phyloP scores from a whole-genome alignment of 2,329 filamentous ascomycete species.

The Aspergillus sp. region DNA sequence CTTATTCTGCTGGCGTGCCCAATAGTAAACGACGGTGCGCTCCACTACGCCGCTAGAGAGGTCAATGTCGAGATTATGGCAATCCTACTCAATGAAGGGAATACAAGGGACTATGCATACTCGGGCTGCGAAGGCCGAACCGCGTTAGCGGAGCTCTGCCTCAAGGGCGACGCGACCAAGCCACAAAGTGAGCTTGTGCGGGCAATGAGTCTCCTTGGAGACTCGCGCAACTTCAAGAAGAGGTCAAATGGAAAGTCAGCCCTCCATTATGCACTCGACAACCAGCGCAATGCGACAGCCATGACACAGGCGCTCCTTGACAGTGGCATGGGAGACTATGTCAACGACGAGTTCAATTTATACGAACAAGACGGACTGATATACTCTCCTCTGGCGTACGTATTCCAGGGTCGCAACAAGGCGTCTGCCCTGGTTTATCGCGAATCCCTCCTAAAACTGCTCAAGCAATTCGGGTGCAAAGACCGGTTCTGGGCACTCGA shows the following conservation, averaged over 20 bases:
- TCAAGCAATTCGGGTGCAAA: background rate
- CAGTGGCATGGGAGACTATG: background rate
- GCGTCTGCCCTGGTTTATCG: background rate
- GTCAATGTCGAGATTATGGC: background rate
- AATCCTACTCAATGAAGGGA: background rate
- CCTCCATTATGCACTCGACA: background rate
- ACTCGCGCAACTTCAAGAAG: background rate
- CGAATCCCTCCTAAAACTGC: background rate
- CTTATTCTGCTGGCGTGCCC: background rate
- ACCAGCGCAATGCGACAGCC: background rate
- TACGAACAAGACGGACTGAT: background rate
- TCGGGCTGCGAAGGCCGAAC: background rate
- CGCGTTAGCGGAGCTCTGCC: background rate
- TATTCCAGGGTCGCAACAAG: background rate
- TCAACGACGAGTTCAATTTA: background rate
- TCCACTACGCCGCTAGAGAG: background rate
- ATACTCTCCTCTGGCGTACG: background rate
- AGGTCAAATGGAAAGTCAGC: background rate
- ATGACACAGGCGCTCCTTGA: background rate
- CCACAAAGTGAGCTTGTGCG: background rate
- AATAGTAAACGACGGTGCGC: background rate
- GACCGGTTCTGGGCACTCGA: background rate
- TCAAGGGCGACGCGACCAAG: background rate
- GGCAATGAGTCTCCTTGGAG: background rate
- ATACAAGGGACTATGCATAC: background rate